Conservation (phyloP, 2,329 filamentous ascomycete genomes). For the Arthrobotrys conoides region DNA sequence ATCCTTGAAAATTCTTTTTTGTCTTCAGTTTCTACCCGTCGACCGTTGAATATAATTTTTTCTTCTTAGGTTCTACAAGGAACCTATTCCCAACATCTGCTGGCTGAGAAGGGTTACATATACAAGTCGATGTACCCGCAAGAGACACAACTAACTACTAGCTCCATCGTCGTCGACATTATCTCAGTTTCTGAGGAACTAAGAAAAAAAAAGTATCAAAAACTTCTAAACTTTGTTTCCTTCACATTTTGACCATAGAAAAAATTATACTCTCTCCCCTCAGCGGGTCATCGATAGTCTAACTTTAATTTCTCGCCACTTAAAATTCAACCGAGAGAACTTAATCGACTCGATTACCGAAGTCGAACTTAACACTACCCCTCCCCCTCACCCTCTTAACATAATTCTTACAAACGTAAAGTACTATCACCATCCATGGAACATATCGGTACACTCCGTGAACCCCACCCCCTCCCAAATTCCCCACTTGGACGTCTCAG, state of each 20-base stretch:
- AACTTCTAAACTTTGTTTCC: constrained; percentile 2
- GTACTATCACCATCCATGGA: constrained; percentile 19
- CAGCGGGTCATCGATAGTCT: background rate
- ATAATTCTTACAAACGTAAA: constrained; percentile 2
- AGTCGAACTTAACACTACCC: background rate
- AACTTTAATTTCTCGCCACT: constrained; percentile 4
- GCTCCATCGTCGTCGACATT: background rate
- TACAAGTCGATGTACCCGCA: constrained; percentile 11
- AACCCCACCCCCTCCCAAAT: background rate
- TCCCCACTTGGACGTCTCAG: background rate
- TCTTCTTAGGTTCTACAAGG: background rate
- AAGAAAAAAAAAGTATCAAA: background rate
- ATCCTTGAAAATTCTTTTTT: constrained; percentile 16
- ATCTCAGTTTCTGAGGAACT: background rate
- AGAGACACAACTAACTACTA: constrained; percentile 13
- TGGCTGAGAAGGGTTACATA: constrained; percentile 4
- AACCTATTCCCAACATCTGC: constrained; percentile 11
- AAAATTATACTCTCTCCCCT: background rate
- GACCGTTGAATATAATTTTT: constrained; percentile 4
- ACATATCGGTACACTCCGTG: constrained; percentile 16
- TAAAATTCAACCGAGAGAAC: constrained; percentile 11
- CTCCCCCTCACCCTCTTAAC: background rate
- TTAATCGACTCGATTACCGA: constrained; percentile 8
- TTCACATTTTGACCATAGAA: background rate
- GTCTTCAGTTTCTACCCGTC: background rate